These are phyloP conservation scores for Pyracantha coccinea DNA, from an alignment of 331 rosid genomes.

Conservation along the genomic window DNA sequence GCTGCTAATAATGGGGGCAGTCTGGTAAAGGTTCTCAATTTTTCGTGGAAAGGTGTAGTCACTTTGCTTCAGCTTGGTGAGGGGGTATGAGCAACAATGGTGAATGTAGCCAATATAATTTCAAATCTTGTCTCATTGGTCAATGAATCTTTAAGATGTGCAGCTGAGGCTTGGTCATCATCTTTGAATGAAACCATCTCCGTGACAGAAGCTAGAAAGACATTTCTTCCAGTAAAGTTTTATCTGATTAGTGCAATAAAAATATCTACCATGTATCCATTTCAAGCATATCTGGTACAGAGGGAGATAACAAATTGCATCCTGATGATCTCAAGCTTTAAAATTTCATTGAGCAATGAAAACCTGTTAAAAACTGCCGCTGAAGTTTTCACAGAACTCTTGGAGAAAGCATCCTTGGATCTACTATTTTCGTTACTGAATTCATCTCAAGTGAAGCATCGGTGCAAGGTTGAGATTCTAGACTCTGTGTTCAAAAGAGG, in stretches of 20 bases:
- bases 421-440: slow-evolving; percentile 46
- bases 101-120: slow-evolving; percentile 43
- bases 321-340: slow-evolving; percentile 54
- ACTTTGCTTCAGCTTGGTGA: slow-evolving; percentile 76
- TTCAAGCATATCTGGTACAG: slow-evolving; percentile 48
- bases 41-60: slow-evolving; percentile 92
- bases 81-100: slow-evolving; percentile 29
- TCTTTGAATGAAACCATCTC: slow-evolving; percentile 43
- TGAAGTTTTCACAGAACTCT: slow-evolving; percentile 53
- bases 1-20: slow-evolving; percentile 87
- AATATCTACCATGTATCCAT: slow-evolving; percentile 62
- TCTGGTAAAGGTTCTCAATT: slow-evolving; percentile 65
- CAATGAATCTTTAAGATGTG: slow-evolving; percentile 58
- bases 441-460: slow-evolving; percentile 48
- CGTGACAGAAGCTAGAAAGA: slow-evolving; percentile 61
- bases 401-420: slow-evolving; percentile 67
- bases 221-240: slow-evolving; percentile 73
- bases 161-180: slow-evolving; percentile 62
- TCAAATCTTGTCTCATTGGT: slow-evolving; percentile 49
- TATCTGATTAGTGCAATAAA: slow-evolving; percentile 68
- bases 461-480: slow-evolving; percentile 47
- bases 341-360: slow-evolving; percentile 43
- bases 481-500: slow-evolving; percentile 46
- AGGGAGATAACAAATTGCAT: slow-evolving; percentile 51
- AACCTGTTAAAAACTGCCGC: slow-evolving; percentile 44